Base-by-base conservation (phyloP, 176 grass and related monocot species). In the Oryza australiensis region DNA sequence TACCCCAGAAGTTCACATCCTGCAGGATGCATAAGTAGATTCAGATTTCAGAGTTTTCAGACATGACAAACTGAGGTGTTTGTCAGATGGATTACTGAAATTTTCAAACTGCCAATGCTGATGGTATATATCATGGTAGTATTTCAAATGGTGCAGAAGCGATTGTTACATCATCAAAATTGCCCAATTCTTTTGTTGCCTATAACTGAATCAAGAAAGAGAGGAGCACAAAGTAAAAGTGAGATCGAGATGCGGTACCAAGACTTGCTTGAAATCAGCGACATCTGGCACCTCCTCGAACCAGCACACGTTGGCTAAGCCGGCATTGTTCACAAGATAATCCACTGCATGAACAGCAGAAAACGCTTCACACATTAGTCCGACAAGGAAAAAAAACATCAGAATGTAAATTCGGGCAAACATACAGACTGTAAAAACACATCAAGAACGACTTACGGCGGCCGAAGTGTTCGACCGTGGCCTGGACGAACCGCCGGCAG, bases 291-390 rank as follows among this genome's bases (percentile, higher is more conserved):
- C 43, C 41, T 94, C 92, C 67, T 92, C 87, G 24, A 92, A 94
- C 86, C 76, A 87, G 69, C 87, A 87, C 18, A 85, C 73, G 38
- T 33, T 82, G 2, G 53, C 76, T 23, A 94, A 13, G 15, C 89
- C 92, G 13, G 89, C 89, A 85, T 87, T 94, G 73, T 89, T 94
- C 40, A 91, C 87, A 5, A 94, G 87, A 87, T 91, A 89, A 76
- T 91, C 92, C 84, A 94, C 92, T 94, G 26, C 12, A 68, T 30
- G 15, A 63, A 78, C 26, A 73, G 32, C 12, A 51, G 7, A 27
- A 33, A n/a, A n/a, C n/a, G n/a, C n/a, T n/a, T n/a, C n/a, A n/a
- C n/a, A n/a, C n/a, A n/a, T n/a, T n/a, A n/a, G n/a, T n/a, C n/a
- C n/a, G n/a, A n/a, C n/a, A n/a, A n/a, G n/a, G n/a, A n/a, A n/a